Evolutionary conservation across 192 early-diverging fungal species (phyloP), one percentile per base, ranked within the genome.

Genomic region (Lobulomyces angularis): DNA sequence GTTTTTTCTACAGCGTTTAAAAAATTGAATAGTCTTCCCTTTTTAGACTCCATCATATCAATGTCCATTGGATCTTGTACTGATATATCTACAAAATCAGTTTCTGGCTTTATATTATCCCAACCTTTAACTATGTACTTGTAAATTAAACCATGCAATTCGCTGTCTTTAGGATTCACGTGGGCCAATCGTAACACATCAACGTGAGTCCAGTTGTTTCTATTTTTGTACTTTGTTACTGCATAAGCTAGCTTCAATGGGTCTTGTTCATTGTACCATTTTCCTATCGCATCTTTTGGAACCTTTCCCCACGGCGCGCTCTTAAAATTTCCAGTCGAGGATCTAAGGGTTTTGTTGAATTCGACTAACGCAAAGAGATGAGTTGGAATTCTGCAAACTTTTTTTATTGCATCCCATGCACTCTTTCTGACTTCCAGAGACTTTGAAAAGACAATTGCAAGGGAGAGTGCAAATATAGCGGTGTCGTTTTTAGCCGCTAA

Each of bases 161-260:
- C 8, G 28, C 46, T 3, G 27, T 9, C 45, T 27, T 27, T 17
- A 29, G 52, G 52, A 38, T 28, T 49, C 24, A 51, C 27, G 34
- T 55, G 53, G 21, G 35, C 46, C 21, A 45, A 22, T 5, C 50
- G 37, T 17, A 55, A 36, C 27, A 55, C n/a, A 30, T 55, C 53
- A 11, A 9, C 12, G 53, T 53, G 50, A 27, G 45, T 55, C 53
- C 53, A 55, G 5, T 41, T 48, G 28, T 54, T 43, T n/a, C 53
- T 27, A 41, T 54, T 41, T 41, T 55, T 55, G 48, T 43, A 55
- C 53, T 55, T 55, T 21, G 53, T 48, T 14, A 8, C 16, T 20
- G 37, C 18, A 27, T 26, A 54, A 35, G 53, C 53, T 29, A 51
- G 53, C n/a, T 22, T 29, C 16, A 12, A 22, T 31, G 50, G 20